Conservation (phyloP, 1,139 yeast species). For the Protomyces lactucae-debilis region DNA sequence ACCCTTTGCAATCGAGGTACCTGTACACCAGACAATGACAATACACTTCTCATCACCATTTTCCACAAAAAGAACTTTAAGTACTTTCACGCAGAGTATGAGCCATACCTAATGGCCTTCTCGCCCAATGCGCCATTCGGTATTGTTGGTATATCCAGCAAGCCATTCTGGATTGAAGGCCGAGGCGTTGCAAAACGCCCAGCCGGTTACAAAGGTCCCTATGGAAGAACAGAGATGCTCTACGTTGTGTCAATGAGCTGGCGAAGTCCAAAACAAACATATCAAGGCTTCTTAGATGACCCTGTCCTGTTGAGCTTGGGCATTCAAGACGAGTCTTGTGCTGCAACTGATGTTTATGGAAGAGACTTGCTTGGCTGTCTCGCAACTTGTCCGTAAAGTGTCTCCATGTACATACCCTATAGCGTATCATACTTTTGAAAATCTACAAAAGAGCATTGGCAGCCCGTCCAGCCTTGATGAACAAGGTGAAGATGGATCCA, state of each 20-base stretch:
- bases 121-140: constrained; percentile 1
- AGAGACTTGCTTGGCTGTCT: background rate
- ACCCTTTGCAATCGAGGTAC: constrained; percentile 12
- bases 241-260: background rate
- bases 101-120: constrained; percentile 16
- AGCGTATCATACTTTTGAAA: background rate
- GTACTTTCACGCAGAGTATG: constrained; percentile 21
- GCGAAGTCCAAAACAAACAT: background rate
- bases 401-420: too few species aligned
- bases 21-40: constrained; percentile 7
- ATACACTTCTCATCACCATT: constrained; percentile 15
- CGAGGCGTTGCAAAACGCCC: background rate
- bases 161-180: constrained; percentile 20
- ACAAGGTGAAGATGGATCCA: constrained; percentile 13
- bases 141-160: constrained; percentile 4
- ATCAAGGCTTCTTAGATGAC: constrained; percentile 2
- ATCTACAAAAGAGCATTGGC: constrained; percentile 12
- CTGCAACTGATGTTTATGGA: background rate
- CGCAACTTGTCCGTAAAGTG: background rate
- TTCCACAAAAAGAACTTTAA: constrained; percentile 21
- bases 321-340: background rate
- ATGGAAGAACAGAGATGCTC: background rate
- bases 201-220: background rate
- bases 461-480: constrained; percentile 24
- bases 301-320: background rate